phyloP scores from a whole-genome alignment of 495 filamentous ascomycete species.

The Hypoxylon lenormandii region DNA sequence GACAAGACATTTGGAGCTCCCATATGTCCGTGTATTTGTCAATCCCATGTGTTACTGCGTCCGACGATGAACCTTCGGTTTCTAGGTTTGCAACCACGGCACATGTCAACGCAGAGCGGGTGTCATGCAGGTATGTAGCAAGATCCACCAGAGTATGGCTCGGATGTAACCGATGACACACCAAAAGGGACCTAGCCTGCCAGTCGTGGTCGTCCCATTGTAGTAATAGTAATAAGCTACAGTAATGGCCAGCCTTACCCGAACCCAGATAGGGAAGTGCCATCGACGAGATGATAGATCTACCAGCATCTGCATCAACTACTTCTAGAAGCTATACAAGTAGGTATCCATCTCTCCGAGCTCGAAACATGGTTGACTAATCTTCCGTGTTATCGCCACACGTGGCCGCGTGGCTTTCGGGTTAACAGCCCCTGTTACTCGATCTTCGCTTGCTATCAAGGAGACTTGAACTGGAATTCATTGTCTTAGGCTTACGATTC shows the following conservation, averaged over 20 bases:
- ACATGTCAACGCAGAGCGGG: conserved; percentile 8
- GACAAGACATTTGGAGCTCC: conserved; percentile 4
- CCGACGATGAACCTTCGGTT: conserved; percentile 9
- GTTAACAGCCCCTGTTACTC: neutral
- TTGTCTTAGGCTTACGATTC: no score
- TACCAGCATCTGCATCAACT: conserved; percentile 10
- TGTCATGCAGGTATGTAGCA: conserved; percentile 9
- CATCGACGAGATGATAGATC: conserved; percentile 16
- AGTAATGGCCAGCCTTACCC: conserved; percentile 40
- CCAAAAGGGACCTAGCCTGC: conserved; percentile 9
- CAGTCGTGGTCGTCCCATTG: conserved; percentile 14
- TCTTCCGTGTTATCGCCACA: neutral
- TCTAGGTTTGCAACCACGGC: conserved; percentile 4
- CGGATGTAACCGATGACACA: conserved; percentile 29
- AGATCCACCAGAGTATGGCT: conserved; percentile 23
- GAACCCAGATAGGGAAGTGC: conserved; percentile 29
- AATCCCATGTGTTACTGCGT: conserved; percentile 7
- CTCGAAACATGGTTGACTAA: conserved; percentile 11
- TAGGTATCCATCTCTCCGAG: conserved; percentile 1
- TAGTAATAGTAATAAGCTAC: conserved; percentile 38
- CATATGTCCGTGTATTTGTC: conserved; percentile 20
- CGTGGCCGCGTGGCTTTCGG: neutral
- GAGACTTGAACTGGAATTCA: neutral
- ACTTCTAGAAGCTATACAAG: conserved; percentile 24
- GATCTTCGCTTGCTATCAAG: no score